Evolutionary conservation across 2,329 filamentous ascomycete species (phyloP).

Genomic region (Emergomyces africanus): DNA sequence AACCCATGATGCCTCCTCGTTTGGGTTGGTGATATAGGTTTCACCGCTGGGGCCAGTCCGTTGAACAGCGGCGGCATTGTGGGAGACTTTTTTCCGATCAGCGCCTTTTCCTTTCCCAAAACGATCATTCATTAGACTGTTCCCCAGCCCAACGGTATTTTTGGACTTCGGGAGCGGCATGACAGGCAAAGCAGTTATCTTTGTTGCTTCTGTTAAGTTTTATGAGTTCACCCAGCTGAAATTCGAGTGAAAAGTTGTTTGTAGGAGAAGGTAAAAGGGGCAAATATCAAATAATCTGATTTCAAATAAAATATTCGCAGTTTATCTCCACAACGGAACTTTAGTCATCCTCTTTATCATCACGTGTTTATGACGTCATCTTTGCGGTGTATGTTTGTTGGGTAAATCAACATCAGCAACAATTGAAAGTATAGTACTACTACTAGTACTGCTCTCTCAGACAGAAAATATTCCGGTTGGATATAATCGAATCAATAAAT

Average conservation of each 20-base stretch:
- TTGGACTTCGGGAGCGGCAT: constrained; percentile 88
- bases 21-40: constrained; percentile 81
- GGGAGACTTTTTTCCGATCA: constrained; percentile 62
- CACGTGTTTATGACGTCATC: not conserved
- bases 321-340: not conserved
- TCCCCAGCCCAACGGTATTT: constrained; percentile 86
- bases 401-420: not conserved
- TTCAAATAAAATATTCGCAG: no score
- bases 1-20: constrained; percentile 87
- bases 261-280: not conserved
- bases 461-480: not conserved
- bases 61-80: constrained; percentile 51
- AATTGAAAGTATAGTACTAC: no score
- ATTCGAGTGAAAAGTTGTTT: not conserved
- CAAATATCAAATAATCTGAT: not conserved
- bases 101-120: constrained; percentile 85
- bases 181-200: constrained; percentile 14
- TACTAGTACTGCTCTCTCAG: not conserved
- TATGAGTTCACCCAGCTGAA: not conserved
- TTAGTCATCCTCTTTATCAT: constrained; percentile 1
- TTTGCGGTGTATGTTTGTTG: no score
- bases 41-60: constrained; percentile 63
- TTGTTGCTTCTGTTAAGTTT: not conserved
- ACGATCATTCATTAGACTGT: constrained; percentile 96
- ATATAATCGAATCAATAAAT: not conserved